Evolutionary conservation across 495 filamentous ascomycete genomes (phyloP), one percentile per base, ranked within the genome.

Genomic region (Aspergillus wentii): DNA sequence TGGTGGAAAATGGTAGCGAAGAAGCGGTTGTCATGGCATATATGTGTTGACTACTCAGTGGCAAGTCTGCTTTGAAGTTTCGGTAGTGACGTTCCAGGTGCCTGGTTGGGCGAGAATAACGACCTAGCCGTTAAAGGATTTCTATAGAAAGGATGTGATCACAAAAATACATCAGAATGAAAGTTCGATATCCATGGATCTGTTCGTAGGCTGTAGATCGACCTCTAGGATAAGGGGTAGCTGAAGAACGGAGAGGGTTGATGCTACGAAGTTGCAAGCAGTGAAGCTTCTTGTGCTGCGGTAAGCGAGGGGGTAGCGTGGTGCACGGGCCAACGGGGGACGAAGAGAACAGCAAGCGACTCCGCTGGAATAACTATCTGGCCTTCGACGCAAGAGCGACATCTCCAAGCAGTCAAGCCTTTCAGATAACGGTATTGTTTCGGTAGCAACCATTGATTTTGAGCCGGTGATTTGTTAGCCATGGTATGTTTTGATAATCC

Each of bases 291-390:
- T 51, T 54, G 46, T 52, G 48, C 38, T 52, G 38, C 39, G 44
- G 54, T 68, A 69, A 69, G 66, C 63, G 66, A 69, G 64, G 49
- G 47, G 51, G 46, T 56, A 54, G 52, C 50, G 46, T 21, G 35
- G 45, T 51, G 61, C 61, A 66, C 61, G 61, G 59, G 46, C 65
- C 63, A 69, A 49, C 32, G 25, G 45, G 33, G 43, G 32, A 37
- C 49, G 48, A 65, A 68, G 66, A 62, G 66, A 70, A 66, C 66
- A 70, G 64, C 64, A 62, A 66, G 60, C 51, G 57, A 50, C 52
- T 54, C 54, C 57, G 50, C 43, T 37, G 48, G 40, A 44, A 46
- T n/a, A n/a, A 50, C 34, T 47, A 54, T 51, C 56, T 56, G 47
- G 49, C 52, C n/a, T 48, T 60, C 50, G 53, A 51, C n/a, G n/a